phyloP scores from a whole-genome alignment of 1,139 yeast species.

The Hemisphaericaspora lyxosophila region DNA sequence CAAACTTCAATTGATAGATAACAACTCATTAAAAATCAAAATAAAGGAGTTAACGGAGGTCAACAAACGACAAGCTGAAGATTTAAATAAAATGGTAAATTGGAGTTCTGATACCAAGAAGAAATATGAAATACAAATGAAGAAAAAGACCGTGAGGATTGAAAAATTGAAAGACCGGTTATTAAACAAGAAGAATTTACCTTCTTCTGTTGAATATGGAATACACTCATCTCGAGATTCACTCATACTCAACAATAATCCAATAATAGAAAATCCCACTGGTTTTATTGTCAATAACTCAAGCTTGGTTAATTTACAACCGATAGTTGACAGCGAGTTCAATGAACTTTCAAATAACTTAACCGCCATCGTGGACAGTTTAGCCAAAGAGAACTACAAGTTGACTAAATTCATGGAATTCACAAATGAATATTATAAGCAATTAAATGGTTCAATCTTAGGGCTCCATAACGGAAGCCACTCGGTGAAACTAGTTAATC shows the following conservation, averaged over 20 bases:
- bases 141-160: constrained; percentile 36
- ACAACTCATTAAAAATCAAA: constrained; percentile 20
- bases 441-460: constrained; percentile 18
- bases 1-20: constrained; percentile 18
- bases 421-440: constrained; percentile 29
- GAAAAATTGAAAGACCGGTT: constrained; percentile 41
- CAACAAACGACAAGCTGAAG: constrained; percentile 32
- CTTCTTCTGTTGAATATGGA: constrained; percentile 35
- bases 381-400: constrained; percentile 41
- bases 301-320: constrained; percentile 11
- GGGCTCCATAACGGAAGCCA: constrained; percentile 11
- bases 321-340: constrained; percentile 30
- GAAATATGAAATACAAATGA: constrained; percentile 43
- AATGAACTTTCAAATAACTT: constrained; percentile 40
- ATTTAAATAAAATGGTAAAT: constrained; percentile 28
- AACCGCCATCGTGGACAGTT: constrained; percentile 38
- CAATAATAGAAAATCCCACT: constrained; percentile 30
- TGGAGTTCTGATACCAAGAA: constrained; percentile 33
- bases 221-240: constrained; percentile 20
- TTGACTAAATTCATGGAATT: constrained; percentile 34
- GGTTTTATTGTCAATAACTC: constrained; percentile 11
- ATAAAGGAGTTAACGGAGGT: constrained; percentile 21
- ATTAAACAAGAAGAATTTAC: constrained; percentile 34
- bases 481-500: constrained; percentile 30
- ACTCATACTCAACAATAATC: constrained; percentile 35